Percentiles rank a stretch among this genome's conserved stretches.
phyloP scores from a whole-genome alignment of 441 rosid genomes.

The Hura crepitans region DNA sequence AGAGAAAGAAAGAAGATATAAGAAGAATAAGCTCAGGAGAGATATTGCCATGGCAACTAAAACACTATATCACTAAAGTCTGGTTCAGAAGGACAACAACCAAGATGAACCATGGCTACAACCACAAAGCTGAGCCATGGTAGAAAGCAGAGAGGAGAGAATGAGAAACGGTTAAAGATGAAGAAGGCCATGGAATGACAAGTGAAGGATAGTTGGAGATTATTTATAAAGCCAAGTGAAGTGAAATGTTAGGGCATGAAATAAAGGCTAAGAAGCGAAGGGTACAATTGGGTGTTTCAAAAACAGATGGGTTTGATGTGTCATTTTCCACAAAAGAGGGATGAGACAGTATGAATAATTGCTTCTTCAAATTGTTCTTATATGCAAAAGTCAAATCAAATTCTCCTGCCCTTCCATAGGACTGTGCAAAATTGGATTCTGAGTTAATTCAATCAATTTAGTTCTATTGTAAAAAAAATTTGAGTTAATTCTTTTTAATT shows the following conservation, averaged over 20 bases:
- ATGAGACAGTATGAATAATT: background rate
- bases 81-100: background rate
- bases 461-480: no score
- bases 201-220: background rate
- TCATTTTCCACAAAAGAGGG: conserved; percentile 26
- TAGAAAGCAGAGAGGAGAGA: background rate
- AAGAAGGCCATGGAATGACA: conserved; percentile 5
- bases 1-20: background rate
- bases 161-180: background rate
- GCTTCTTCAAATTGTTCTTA: background rate
- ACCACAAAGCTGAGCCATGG: conserved; percentile 11
- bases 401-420: background rate
- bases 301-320: conserved; percentile 22
- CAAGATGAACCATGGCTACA: conserved; percentile 2
- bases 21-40: conserved; percentile 66
- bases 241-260: conserved; percentile 13
- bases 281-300: conserved; percentile 24
- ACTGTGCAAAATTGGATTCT: no score
- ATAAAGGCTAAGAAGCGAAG: conserved; percentile 14
- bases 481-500: no score
- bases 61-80: background rate
- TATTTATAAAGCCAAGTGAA: conserved; percentile 14
- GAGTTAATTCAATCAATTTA: no score
- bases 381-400: background rate
- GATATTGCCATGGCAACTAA: conserved; percentile 35